Conservation (phyloP, 2,329 filamentous ascomycete genomes). For the Stylonectria norvegica region DNA sequence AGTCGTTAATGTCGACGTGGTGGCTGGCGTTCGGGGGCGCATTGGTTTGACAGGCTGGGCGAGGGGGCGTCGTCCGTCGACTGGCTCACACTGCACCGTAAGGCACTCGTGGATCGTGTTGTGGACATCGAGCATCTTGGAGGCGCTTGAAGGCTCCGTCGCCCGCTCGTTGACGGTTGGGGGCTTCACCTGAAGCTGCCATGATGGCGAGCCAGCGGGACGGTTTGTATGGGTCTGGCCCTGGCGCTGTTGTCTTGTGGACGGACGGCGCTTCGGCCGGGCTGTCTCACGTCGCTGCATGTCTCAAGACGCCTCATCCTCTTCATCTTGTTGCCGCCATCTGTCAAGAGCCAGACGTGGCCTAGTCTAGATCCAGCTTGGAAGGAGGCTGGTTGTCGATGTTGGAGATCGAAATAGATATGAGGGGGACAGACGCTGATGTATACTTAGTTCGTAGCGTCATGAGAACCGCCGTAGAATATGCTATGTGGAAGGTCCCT, state of each 20-base stretch:
- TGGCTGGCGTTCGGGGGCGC: background rate
- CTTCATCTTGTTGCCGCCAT: slow-evolving; percentile 13
- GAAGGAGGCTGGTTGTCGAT: too few relatives aligned
- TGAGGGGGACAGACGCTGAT: too few relatives aligned
- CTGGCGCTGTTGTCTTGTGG: slow-evolving; percentile 7
- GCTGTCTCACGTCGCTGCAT: slow-evolving; percentile 12
- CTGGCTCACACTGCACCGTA: too few relatives aligned
- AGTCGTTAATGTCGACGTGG: background rate
- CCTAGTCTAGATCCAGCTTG: slow-evolving; percentile 1
- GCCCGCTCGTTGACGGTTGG: too few relatives aligned
- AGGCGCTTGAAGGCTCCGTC: too few relatives aligned
- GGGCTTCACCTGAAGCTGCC: background rate
- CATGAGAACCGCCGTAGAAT: too few relatives aligned
- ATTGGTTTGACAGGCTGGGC: background rate
- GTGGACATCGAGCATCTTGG: background rate
- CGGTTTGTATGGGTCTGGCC: slow-evolving; percentile 3
- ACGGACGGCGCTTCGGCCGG: slow-evolving; percentile 4
- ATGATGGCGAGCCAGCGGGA: slow-evolving; percentile 7
- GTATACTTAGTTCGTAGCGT: too few relatives aligned
- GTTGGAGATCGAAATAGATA: too few relatives aligned
- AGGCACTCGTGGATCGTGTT: background rate
- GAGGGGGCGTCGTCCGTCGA: too few relatives aligned
- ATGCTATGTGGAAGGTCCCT: too few relatives aligned
- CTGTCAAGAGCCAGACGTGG: slow-evolving; percentile 5
- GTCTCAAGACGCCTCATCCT: slow-evolving; percentile 11